These are phyloP conservation scores for Tolypocladium amazonense DNA, from an alignment of 2,329 filamentous ascomycete species.

Conservation along the genomic window DNA sequence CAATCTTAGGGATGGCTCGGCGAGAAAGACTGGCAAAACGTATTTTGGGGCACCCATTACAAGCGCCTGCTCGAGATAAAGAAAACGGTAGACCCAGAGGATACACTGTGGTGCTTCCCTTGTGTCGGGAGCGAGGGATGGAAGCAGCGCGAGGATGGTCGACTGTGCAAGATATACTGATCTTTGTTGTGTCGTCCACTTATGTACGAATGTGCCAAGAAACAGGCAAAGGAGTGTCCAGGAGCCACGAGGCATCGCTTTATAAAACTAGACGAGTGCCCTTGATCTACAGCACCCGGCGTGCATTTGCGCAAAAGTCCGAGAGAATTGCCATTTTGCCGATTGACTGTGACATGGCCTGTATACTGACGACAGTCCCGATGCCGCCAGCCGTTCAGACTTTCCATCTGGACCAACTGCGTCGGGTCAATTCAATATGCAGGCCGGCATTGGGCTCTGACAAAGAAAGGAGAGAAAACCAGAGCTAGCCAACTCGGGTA, in stretches of 20 bases:
- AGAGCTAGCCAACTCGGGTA: not conserved
- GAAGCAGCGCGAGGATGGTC: constrained; percentile 13
- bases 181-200: not conserved
- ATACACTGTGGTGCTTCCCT: constrained; percentile 36
- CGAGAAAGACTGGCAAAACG: constrained; percentile 26
- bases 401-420: not conserved
- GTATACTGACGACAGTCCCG: not conserved
- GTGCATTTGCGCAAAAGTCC: no score
- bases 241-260: no score
- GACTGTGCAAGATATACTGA: constrained; percentile 10
- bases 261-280: no score
- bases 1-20: constrained; percentile 18
- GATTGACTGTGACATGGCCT: no score
- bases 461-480: not conserved
- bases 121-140: constrained; percentile 36
- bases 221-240: no score
- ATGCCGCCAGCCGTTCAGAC: not conserved
- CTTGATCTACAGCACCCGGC: no score
- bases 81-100: constrained; percentile 30
- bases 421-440: not conserved
- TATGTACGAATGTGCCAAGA: not conserved
- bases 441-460: not conserved
- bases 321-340: no score
- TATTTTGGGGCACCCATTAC: constrained; percentile 37
- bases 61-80: constrained; percentile 32